Evolutionary conservation across 2,329 filamentous ascomycete genomes (phyloP), one percentile per base, ranked within the genome.

Genomic region (Colletotrichum truncatum): DNA sequence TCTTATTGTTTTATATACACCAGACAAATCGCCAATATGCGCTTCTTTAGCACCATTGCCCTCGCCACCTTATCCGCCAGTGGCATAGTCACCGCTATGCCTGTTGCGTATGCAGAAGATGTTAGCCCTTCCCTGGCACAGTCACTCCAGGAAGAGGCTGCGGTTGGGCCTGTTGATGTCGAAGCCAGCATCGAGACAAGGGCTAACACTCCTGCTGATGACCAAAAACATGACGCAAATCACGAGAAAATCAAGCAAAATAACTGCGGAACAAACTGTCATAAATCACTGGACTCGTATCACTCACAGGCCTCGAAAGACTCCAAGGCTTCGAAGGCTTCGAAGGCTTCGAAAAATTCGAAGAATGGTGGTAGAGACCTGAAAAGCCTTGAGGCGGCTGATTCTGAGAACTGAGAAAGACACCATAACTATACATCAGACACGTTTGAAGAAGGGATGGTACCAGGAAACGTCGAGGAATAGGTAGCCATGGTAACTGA

Each of bases 291-390:
- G 10, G 10, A n/a, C 2, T 54, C 57, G 5, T 60, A 12, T 38
- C 57, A 60, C 21, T 60, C 57, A 2, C 46, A 60, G 9, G 57
- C 57, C 8, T 60, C 57, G 6, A 54, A 54, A 38, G 48, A 60
- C 14, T 53, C 45, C 11, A 60, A 60, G 46, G n/a, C 14, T 4
- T 53, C 56, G 5, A 32, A 57, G 18, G 30, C 30, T 1, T 48
- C 54, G 0, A 23, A 38, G 30, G 34, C 23, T 6, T 16, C 26
- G 2, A 7, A 55, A 38, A 25, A 25, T 2, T 45, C 38, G 3
- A 51, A 51, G 55, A 25, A 41, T 9, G 32, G 39, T 8, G 39
- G 39, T 7, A 16, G 39, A 12, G 39, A 43, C 3, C 39, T 43
- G 16, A 43, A 21, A 16, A 12, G 16, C 6, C 16, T 43, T 0